These are phyloP conservation scores for Colletotrichum simmondsii DNA, from an alignment of 2,329 filamentous ascomycete species.

Conservation along the genomic window DNA sequence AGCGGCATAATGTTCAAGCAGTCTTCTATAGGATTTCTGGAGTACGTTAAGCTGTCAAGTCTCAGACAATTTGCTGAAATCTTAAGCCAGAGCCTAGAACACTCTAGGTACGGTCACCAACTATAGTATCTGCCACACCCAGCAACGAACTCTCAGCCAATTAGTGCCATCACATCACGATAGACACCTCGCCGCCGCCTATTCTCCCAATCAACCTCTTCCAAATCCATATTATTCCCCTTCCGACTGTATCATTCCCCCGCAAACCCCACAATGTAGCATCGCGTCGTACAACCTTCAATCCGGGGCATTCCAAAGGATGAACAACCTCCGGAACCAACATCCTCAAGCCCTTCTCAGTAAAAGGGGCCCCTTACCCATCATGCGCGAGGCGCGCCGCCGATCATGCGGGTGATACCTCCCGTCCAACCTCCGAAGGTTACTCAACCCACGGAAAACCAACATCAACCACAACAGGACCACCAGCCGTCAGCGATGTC, in stretches of 20 bases:
- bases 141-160: background rate
- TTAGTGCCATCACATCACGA: background rate
- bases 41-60: background rate
- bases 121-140: background rate
- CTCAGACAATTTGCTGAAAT: background rate
- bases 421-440: background rate
- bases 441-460: background rate
- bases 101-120: background rate
- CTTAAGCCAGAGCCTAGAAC: background rate
- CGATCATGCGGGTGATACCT: background rate
- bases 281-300: background rate
- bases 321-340: background rate
- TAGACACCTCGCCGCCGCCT: background rate
- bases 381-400: background rate
- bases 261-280: background rate
- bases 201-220: background rate
- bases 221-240: conserved; percentile 14
- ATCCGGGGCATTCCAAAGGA: background rate
- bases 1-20: background rate
- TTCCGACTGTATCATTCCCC: background rate
- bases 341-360: background rate
- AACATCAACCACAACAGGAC: background rate
- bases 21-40: background rate
- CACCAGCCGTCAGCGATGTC: background rate
- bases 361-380: background rate